Percentiles rank a stretch among this genome's conserved stretches.
phyloP scores from a whole-genome alignment of 1,284 basidiomycete genomes.

The Meripilus lineatus region DNA sequence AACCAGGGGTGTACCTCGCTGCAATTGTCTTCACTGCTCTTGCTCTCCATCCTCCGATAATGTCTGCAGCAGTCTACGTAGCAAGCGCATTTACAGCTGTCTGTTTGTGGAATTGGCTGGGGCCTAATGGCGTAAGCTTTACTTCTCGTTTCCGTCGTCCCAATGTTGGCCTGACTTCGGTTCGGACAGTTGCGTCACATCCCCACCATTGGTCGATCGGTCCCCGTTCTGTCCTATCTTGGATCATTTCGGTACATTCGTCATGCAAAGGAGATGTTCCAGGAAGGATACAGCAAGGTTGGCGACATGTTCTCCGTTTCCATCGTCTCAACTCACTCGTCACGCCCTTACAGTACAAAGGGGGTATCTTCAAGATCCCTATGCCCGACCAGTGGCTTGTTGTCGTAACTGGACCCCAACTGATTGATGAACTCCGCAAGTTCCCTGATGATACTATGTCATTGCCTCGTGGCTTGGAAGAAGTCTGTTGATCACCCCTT shows the following conservation, averaged over 20 bases:
- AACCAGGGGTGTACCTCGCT: too few relatives aligned
- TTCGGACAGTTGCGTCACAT: conserved; percentile 20
- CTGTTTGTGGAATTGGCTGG: not conserved
- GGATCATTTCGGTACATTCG: conserved; percentile 24
- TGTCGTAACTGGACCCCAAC: conserved; percentile 18
- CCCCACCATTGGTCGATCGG: conserved; percentile 33
- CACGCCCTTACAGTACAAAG: not conserved
- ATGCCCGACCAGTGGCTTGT: conserved; percentile 29
- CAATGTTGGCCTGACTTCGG: too few relatives aligned
- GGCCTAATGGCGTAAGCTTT: not conserved
- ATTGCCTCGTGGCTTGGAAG: conserved; percentile 20
- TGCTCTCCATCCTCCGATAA: too few relatives aligned
- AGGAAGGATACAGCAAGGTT: conserved; percentile 35
- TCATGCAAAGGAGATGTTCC: conserved; percentile 28
- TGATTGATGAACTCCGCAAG: conserved; percentile 25
- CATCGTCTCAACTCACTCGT: not conserved
- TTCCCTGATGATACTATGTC: conserved; percentile 27
- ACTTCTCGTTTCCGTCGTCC: too few relatives aligned
- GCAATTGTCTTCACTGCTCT: too few relatives aligned
- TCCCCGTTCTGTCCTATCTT: conserved; percentile 32
- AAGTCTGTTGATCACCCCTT: conserved; percentile 17
- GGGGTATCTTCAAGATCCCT: conserved; percentile 28
- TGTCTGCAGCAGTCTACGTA: too few relatives aligned
- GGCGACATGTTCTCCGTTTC: not conserved
- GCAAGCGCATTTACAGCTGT: too few relatives aligned